Evolutionary conservation across 2,329 filamentous ascomycete genomes (phyloP).

Genomic region (Penicillium brevicompactum): DNA sequence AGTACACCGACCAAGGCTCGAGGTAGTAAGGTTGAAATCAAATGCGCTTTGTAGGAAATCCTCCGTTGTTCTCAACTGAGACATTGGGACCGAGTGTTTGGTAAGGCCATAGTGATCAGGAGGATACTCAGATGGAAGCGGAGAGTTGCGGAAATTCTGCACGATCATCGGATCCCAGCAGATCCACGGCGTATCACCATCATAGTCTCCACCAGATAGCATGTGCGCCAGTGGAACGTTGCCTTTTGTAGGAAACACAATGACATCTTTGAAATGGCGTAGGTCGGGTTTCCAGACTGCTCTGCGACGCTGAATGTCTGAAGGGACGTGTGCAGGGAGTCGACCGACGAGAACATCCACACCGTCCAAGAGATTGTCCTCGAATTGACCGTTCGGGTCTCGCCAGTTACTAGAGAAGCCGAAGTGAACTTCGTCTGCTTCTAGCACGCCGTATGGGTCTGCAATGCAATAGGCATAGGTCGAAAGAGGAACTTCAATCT

Average conservation of each 20-base stretch:
- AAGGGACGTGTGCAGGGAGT: constrained; percentile 58
- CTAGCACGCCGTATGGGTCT: constrained; percentile 55
- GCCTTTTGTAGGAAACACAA: constrained; percentile 59
- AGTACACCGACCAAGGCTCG: constrained; percentile 56
- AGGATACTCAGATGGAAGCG: constrained; percentile 42
- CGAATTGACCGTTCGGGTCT: constrained; percentile 38
- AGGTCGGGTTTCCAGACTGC: constrained; percentile 55
- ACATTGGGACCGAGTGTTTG: constrained; percentile 45
- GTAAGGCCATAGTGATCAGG: constrained; percentile 52
- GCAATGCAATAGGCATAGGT: constrained; percentile 60
- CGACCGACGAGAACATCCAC: constrained; percentile 59
- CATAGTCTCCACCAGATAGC: constrained; percentile 66
- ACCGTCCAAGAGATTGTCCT: constrained; percentile 49
- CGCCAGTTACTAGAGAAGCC: constrained; percentile 53
- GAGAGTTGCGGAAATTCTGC: constrained; percentile 55
- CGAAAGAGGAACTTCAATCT: constrained; percentile 53
- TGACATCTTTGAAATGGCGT: constrained; percentile 57
- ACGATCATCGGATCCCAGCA: constrained; percentile 62
- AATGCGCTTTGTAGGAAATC: constrained; percentile 50
- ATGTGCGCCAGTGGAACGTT: constrained; percentile 58
- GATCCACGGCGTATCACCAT: constrained; percentile 63
- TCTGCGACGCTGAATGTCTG: constrained; percentile 59
- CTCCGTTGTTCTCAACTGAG: constrained; percentile 40
- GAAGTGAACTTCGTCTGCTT: constrained; percentile 58
- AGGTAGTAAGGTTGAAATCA: constrained; percentile 49